Evolutionary conservation across 768 basidiomycete species (phyloP), one percentile per base, ranked within the genome.

Genomic region (Xanthoconium stramineum): DNA sequence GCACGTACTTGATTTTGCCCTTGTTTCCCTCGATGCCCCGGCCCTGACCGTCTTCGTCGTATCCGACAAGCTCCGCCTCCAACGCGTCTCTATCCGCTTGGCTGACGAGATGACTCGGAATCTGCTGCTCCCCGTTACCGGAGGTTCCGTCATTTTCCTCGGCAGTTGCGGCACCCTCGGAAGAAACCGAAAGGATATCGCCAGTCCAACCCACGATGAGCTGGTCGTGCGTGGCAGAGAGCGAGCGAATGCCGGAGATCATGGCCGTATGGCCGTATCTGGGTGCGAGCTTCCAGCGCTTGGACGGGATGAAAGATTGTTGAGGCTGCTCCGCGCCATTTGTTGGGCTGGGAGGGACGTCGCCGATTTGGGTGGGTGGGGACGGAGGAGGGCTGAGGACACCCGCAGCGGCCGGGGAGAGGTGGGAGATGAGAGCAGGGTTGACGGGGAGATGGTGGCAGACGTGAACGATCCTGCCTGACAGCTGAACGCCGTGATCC

Each of bases 121-220:
- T 67, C 57, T 8, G 33, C 69, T 80, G 58, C 71, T 78, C 65
- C 15, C 3, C 52, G 11, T 30, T 37, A 33, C 47, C 52, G n/a
- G 52, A 3, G 29, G 33, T 20, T 17, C 24, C 56, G 7, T 5
- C 57, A 59, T 57, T 63, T 43, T 64, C 51, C 50, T 68, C 69
- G 3, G 75, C 70, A 11, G 73, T 60, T 10, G 67, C 50, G 12
- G 60, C 57, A 5, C 68, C 62, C n/a, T 39, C 69, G 3, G 81
- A 69, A 9, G 73, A 61, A 11, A 68, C 51, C 12, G 84, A 80
- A 48, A 84, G 71, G 61, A 98, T 81, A 61, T 97, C 94, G 38
- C 96, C 96, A 0, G 91, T 91, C 91, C 97, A 96, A 20, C 94
- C 96, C 43, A 98, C 80, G 68, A 98, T 82, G 65, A 96, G 71